Percentiles rank a stretch among this genome's conserved stretches.
These are phyloP conservation scores for Trichoderma parareesei DNA, from an alignment of 495 filamentous ascomycete genomes.

Conservation along the genomic window DNA sequence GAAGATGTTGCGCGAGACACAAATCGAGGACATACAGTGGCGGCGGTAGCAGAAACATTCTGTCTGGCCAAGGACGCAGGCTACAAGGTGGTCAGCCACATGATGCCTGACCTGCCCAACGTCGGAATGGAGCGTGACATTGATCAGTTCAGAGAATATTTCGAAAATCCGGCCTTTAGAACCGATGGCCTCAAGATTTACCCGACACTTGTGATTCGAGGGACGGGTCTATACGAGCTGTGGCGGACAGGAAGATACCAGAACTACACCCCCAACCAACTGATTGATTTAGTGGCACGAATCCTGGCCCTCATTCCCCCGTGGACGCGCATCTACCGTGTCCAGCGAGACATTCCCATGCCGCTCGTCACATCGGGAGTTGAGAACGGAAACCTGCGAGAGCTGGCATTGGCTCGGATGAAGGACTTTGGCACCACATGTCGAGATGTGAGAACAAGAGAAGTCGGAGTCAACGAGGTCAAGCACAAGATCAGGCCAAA, in stretches of 20 bases:
- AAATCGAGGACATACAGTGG: slow-evolving; percentile 93
- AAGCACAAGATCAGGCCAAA: slow-evolving; percentile 96
- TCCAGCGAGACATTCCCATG: slow-evolving; percentile 98
- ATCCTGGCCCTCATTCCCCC: slow-evolving; percentile 92
- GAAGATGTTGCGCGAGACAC: slow-evolving; percentile 98
- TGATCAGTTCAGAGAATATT: slow-evolving; percentile 95
- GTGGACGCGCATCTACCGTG: slow-evolving; percentile 97
- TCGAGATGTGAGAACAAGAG: slow-evolving; percentile 93
- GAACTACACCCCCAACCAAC: slow-evolving; percentile 94
- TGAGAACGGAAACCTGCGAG: slow-evolving; percentile 93
- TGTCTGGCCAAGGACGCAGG: slow-evolving; percentile 91
- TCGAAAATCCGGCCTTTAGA: slow-evolving; percentile 90
- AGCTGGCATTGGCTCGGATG: slow-evolving; percentile 88
- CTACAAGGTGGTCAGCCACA: slow-evolving; percentile 97
- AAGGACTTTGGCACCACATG: slow-evolving; percentile 98
- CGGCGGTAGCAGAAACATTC: slow-evolving; percentile 90
- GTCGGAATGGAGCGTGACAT: slow-evolving; percentile 97
- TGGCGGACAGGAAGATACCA: slow-evolving; percentile 97
- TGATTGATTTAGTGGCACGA: slow-evolving; percentile 90
- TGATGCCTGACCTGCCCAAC: slow-evolving; percentile 99
- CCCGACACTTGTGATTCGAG: slow-evolving; percentile 93
- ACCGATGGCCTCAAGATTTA: slow-evolving; percentile 99
- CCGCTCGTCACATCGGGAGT: slow-evolving; percentile 93
- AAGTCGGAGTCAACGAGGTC: slow-evolving; percentile 97
- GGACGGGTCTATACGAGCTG: slow-evolving; percentile 92